Conservation (phyloP, 1,284 basidiomycete genomes). For the Hymenochaete sp. region DNA sequence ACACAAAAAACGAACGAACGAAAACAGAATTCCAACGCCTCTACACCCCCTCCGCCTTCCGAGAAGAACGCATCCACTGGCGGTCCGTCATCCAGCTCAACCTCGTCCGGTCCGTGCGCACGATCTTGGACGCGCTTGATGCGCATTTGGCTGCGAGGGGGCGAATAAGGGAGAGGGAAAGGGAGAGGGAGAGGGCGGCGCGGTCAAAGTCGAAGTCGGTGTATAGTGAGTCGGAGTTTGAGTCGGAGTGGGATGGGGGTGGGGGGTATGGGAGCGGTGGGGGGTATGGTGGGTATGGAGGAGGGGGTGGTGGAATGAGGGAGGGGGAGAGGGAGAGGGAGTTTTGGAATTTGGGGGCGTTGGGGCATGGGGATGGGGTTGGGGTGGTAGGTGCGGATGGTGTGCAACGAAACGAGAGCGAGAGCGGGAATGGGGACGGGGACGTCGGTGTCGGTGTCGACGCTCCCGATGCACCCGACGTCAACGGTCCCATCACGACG, state of each 20-base stretch:
- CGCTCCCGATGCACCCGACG: neutral
- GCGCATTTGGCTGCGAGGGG: constrained; percentile 4
- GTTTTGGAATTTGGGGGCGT: too few species aligned
- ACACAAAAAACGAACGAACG: too few species aligned
- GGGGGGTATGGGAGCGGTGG: neutral
- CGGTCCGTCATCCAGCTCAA: constrained; percentile 59
- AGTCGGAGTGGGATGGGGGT: neutral
- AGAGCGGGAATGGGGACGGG: neutral
- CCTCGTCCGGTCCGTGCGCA: constrained; percentile 43
- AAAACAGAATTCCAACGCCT: constrained; percentile 58
- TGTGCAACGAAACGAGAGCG: too few species aligned
- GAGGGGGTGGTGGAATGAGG: too few species aligned
- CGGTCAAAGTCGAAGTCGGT: too few species aligned
- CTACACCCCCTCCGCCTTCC: constrained; percentile 53
- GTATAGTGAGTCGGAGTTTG: neutral
- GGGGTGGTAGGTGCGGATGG: too few species aligned
- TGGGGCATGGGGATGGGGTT: too few species aligned
- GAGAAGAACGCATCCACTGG: constrained; percentile 49
- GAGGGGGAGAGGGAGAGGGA: too few species aligned
- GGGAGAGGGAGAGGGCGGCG: neutral
- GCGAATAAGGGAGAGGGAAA: neutral
- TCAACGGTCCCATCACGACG: neutral
- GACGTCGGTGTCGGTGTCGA: neutral
- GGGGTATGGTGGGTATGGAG: too few species aligned
- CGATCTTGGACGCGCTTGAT: constrained; percentile 16